Base-by-base conservation (phyloP, 2,329 filamentous ascomycete genomes). In the Fusarium sp. region DNA sequence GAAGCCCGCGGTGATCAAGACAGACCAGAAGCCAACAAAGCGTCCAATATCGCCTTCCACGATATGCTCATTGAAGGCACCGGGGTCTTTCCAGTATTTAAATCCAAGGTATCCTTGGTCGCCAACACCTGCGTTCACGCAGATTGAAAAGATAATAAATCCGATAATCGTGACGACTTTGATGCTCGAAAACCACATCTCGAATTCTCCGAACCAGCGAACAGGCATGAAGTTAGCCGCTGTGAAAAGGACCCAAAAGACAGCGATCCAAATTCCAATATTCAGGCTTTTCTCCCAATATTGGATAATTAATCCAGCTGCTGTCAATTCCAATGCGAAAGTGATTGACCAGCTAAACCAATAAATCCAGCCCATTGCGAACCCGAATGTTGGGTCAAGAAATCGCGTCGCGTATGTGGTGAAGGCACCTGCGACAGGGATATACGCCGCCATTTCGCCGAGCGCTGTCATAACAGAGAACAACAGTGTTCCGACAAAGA, bases 311-410 rank as follows among this genome's bases (percentile, higher is more conserved):
- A 90, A 84, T 20, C 84, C 84, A 30, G 86, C 87, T 3, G 88
- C 88, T 0, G 86, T 87, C 18, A 86, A 83, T 76, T 90, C 88
- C 46, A 87, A 85, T 3, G 84, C 87, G 25, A 89, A 82, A 3
- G 88, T 80, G 63, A 90, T 88, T 14, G 85, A 81, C 70, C 89
- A 89, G 4, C 86, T 86, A 71, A 90, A 89, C 84, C 87, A 89
- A 78, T 90, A 90, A 65, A 88, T 89, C 86, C 86, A 89, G 2
- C 86, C 87, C 42, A 82, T 80, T 10, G 87, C 87, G 66, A 89
- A 89, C n/a, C 83, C 84, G 25, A 88, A 77, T 32, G 84, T 87
- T 2, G 83, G 82, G 52, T 88, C 86, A 64, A 89, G 83, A 59
- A 87, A 89, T 32, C 87, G 85, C 7, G 63, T 66, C 7, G 63